Evolutionary conservation across 2,329 filamentous ascomycete species (phyloP).

Genomic region (Calcarisporium arbuscula): DNA sequence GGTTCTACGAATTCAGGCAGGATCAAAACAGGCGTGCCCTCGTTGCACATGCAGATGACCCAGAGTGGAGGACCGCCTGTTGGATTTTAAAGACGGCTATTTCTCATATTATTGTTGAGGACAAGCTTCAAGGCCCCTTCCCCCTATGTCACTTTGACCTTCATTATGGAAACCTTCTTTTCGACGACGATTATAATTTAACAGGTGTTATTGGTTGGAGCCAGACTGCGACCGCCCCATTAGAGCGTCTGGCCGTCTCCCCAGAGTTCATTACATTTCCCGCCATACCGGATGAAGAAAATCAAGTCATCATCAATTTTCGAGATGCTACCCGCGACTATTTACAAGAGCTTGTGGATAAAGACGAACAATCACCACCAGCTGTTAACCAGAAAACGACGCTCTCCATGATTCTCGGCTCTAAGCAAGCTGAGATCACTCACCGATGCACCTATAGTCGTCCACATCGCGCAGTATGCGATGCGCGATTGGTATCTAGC

Average conservation of each 20-base stretch:
- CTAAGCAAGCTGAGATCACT: slow-evolving; percentile 6
- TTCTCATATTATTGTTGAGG: slow-evolving; percentile 7
- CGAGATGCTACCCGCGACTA: slow-evolving; percentile 3
- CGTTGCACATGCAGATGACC: slow-evolving; percentile 4
- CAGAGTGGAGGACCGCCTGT: slow-evolving; percentile 6
- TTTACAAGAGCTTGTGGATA: slow-evolving; percentile 5
- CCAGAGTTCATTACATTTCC: slow-evolving; percentile 9
- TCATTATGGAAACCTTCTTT: slow-evolving; percentile 8
- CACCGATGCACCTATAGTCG: slow-evolving; percentile 8
- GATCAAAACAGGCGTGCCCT: slow-evolving; percentile 3
- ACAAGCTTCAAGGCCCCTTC: slow-evolving; percentile 8
- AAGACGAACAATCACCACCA: not conserved
- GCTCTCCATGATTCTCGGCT: slow-evolving; percentile 7
- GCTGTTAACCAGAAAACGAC: slow-evolving; percentile 1
- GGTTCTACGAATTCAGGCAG: slow-evolving; percentile 7
- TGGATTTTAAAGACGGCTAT: slow-evolving; percentile 7
- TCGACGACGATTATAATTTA: slow-evolving; percentile 7
- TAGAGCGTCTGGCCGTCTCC: slow-evolving; percentile 8
- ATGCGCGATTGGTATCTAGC: slow-evolving; percentile 5
- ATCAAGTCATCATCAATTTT: slow-evolving; percentile 6
- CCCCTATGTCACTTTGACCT: slow-evolving; percentile 8
- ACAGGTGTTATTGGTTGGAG: slow-evolving; percentile 6
- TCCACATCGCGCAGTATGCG: slow-evolving; percentile 5
- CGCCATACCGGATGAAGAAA: slow-evolving; percentile 1
- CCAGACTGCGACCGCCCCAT: slow-evolving; percentile 2